A percentile compares a stretch with the other conserved stretches of the same genome.
Conservation (phyloP, 306 rosid species). For the Datisca glomerata region DNA sequence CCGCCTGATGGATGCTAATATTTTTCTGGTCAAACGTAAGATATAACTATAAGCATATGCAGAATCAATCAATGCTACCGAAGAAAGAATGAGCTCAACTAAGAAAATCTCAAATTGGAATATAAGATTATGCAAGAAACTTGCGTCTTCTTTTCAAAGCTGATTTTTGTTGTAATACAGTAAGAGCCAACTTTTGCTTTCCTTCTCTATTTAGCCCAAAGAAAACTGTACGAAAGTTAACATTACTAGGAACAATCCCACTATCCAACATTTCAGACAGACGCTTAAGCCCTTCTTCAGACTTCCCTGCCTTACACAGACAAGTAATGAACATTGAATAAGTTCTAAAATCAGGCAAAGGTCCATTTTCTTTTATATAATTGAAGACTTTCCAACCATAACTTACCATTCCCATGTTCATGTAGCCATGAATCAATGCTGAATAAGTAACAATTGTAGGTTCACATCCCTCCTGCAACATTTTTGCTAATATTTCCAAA, state of each 20-base stretch:
- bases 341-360: constrained; percentile 64
- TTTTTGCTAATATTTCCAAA: constrained; percentile 33
- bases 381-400: constrained; percentile 69
- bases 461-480: constrained; percentile 55
- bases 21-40: no score
- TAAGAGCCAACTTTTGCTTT: constrained; percentile 48
- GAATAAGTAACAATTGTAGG: constrained; percentile 64
- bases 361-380: constrained; percentile 58
- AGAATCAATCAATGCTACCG: no score
- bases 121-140: constrained; percentile 21
- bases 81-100: no score
- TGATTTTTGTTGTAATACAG: constrained; percentile 45
- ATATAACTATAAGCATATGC: no score
- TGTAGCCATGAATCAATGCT: constrained; percentile 55
- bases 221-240: constrained; percentile 63
- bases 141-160: constrained; percentile 49
- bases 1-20: no score
- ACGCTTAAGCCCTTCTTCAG: constrained; percentile 69
- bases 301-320: constrained; percentile 52
- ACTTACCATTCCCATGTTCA: constrained; percentile 41
- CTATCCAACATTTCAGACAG: constrained; percentile 46
- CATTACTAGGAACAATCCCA: constrained; percentile 70
- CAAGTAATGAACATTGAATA: constrained; percentile 67
- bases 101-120: no score
- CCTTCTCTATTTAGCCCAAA: constrained; percentile 79